Evolutionary conservation across 2,329 filamentous ascomycete species (phyloP), one percentile per base, ranked within the genome.

Genomic region (Gyromitra esculenta): DNA sequence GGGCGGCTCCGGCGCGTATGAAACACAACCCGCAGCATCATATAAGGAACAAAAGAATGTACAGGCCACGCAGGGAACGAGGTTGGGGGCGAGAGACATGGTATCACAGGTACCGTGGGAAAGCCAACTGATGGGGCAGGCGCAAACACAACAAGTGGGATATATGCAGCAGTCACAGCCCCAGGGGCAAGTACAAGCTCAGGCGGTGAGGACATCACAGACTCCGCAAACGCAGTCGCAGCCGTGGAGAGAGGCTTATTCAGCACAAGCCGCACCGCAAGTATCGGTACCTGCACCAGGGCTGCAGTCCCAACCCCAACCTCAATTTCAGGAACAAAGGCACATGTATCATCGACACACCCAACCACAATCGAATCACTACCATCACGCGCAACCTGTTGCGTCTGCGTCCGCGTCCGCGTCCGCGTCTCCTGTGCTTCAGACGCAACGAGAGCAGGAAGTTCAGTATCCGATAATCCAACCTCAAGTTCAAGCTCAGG

Each of bases 151-250:
- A 18, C 69, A n/a, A 39, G 59, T 13, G 18, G 41, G 54, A 2
- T 21, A 54, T 21, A 9, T 15, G 25, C 67, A 71, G 41, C 41
- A 62, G 31, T 13, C 43, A 31, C 56, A 62, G 31, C 11, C 43
- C n/a, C 56, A 72, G 15, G 6, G 25, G 37, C 43, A 37, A 15
- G 35, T 31, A 4, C 56, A 54, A 43, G n/a, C 41, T 21, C 54
- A 57, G 11, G 54, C 54, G 13, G 54, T n/a, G 48, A 18, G 37
- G 18, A 56, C 35, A 39, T 31, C 48, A 43, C 64, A 67, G 18
- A 21, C 15, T 15, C 25, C 37, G n/a, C 65, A 68, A 56, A 3
- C 18, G 2, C 65, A 68, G 21, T 39, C 21, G 54, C 66, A 60
- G 66, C 9, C 4, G n/a, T 48, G 59, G 39, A 7, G 41, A 31